Base-by-base conservation (phyloP, 1,284 basidiomycete genomes). In the Malassezia yamatoensis region DNA sequence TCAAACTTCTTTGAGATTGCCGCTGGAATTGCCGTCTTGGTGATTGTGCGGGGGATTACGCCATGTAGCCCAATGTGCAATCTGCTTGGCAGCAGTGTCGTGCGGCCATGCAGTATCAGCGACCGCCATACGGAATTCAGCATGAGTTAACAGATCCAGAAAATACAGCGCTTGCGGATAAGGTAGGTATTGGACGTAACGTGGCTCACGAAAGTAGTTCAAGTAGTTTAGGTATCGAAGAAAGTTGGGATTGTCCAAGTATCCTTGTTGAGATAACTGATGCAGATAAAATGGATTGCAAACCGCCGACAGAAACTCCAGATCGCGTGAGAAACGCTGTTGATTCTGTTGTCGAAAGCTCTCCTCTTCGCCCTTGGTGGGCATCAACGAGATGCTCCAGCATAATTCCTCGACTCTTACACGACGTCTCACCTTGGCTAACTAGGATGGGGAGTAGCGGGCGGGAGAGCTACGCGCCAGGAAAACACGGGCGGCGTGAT, bases 11-110 rank as follows among this genome's bases (percentile, higher is more conserved):
- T 36, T 49, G 38, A 18, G 33, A 32, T 38, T 35, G 53, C 40
- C 10, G 44, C 33, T 7, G 35, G 48, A 29, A 40, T 18, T 36
- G 47, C 35, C 12, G 16, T 9, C 16, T 20, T 13, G 11, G 12
- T 24, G 35, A 48, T 34, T 51, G 35, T 16, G 33, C 12, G 33
- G 34, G n/a, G n/a, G n/a, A 35, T 29, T 34, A 21, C 55, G 55
- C 69, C 67, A 71, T 15, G 67, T 68, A 9, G 67, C 64, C 69
- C 69, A 71, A 47, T 71, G 69, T 4, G 54, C 64, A 3, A 70
- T 51, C 59, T 67, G 64, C 12, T 57, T 62, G 2, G 58, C 59
- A 44, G 66, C 68, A 15, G 64, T 62, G 36, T 66, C 64, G 16
- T 63, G 62, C 10, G 62, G 67, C 62, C 68, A 71, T 2, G 53